These are phyloP conservation scores for Chytriomyces sp. DNA, from an alignment of 192 early-diverging fungal genomes.

Conservation along the genomic window DNA sequence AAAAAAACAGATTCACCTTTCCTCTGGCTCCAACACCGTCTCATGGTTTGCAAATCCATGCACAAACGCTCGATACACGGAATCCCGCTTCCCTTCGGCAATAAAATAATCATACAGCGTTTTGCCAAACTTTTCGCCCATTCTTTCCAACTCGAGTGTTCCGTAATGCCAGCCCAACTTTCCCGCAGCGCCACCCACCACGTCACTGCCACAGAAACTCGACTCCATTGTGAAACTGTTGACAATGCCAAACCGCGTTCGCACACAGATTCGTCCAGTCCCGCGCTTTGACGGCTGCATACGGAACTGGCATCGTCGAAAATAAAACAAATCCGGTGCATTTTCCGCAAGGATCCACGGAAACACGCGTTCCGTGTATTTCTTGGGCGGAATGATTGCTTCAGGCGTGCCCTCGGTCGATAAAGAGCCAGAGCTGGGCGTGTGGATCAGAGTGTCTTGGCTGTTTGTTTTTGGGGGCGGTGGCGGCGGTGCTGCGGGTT, in stretches of 20 bases:
- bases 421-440: neutral
- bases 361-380: constrained; percentile 44
- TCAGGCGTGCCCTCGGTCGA: neutral
- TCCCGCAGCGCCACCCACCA: neutral
- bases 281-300: constrained; percentile 46
- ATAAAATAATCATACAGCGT: constrained; percentile 39
- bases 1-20: constrained; percentile 22
- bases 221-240: constrained; percentile 54
- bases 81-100: constrained; percentile 23
- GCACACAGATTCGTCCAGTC: constrained; percentile 43
- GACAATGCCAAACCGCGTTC: constrained; percentile 34
- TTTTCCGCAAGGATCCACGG: constrained; percentile 39
- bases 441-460: neutral
- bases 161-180: constrained; percentile 37
- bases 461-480: neutral
- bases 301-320: constrained; percentile 46
- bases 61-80: constrained; percentile 13
- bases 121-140: constrained; percentile 41
- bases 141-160: constrained; percentile 35
- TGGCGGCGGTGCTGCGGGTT: neutral
- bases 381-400: neutral
- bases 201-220: constrained; percentile 44
- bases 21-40: constrained; percentile 4
- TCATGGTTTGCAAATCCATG: constrained; percentile 16
- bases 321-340: constrained; percentile 37